Evolutionary conservation across 768 basidiomycete genomes (phyloP), one percentile per base, ranked within the genome.

Genomic region (Suillus bovinus): DNA sequence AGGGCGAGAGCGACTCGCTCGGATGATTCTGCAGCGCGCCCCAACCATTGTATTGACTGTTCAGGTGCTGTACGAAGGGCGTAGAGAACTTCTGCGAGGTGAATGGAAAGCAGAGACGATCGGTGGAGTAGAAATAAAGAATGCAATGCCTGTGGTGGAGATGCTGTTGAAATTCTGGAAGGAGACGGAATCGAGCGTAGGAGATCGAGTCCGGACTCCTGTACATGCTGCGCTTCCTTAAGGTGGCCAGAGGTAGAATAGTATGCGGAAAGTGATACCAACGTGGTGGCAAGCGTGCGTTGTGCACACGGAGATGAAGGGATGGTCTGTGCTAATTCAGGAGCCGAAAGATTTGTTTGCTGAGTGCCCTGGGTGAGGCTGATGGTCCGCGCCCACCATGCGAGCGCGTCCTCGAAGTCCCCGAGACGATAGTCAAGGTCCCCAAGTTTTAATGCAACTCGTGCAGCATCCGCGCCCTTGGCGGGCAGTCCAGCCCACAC

Each of bases 241-340:
- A 90, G 74, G 59, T 83, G 78, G 16, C 84, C 82, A 3, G 84
- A 80, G 27, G 81, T 84, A 17, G 90, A 86, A 69, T 88, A 88
- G 67, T 81, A 83, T 5, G 87, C 86, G 24, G 91, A 93, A 27
- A 89, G 71, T n/a, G 90, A 89, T 8, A 90, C 83, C 4, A 92
- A 77, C 14, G 83, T 78, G 27, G 84, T 84, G 1, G 82, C 77
- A 54, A 90, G 71, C 31, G 83, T 82, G 60, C 91, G 82, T 69
- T 92, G 90, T 27, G 81, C 82, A 50, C 80, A 76, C 46, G 89
- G 88, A 59, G 87, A 86, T 61, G 81, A 72, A 41, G 88, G 88
- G 13, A 75, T 62, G 2, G 69, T 62, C 14, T 67, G 64, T 27
- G 85, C 80, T 39, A 83, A 69, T 9, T 63, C 58, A 29, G 76